Conservation (phyloP, 2,329 filamentous ascomycete species). For the Fusarium sulawesiense region DNA sequence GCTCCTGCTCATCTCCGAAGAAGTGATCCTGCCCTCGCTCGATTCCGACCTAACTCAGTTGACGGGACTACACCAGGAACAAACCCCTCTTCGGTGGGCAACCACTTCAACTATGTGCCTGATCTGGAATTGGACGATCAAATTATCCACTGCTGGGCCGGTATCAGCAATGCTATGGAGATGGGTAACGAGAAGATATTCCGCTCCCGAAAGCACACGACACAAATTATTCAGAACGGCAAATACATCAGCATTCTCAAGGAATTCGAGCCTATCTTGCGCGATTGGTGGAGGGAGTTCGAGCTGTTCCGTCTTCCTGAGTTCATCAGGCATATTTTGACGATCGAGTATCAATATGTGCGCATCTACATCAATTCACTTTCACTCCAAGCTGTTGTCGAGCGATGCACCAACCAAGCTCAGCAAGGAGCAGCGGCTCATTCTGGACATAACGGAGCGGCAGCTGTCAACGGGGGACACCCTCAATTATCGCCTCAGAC, state of each 20-base stretch:
- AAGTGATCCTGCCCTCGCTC: constrained; percentile 66
- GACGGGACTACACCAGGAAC: constrained; percentile 72
- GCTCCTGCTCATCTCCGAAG: constrained; percentile 75
- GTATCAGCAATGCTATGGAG: constrained; percentile 93
- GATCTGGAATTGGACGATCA: constrained; percentile 75
- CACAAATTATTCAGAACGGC: constrained; percentile 86
- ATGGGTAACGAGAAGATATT: constrained; percentile 90
- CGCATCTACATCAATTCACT: constrained; percentile 95
- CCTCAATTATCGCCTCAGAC: constrained; percentile 69
- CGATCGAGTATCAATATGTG: constrained; percentile 95
- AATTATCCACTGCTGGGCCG: constrained; percentile 89
- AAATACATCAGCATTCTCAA: constrained; percentile 84
- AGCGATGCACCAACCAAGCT: constrained; percentile 82
- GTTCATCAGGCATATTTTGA: constrained; percentile 79
- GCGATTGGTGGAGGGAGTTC: constrained; percentile 84
- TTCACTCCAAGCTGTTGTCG: constrained; percentile 92
- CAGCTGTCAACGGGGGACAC: constrained; percentile 45
- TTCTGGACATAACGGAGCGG: constrained; percentile 50
- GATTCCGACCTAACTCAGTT: constrained; percentile 61
- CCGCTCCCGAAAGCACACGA: constrained; percentile 85
- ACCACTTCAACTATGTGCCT: constrained; percentile 73
- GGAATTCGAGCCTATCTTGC: constrained; percentile 82
- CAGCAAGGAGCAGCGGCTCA: constrained; percentile 65
- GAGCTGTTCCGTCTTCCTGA: constrained; percentile 77
- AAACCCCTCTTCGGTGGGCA: constrained; percentile 66